Evolutionary conservation across 2,329 filamentous ascomycete species (phyloP).

Genomic region (Camptophora hylomeconis): DNA sequence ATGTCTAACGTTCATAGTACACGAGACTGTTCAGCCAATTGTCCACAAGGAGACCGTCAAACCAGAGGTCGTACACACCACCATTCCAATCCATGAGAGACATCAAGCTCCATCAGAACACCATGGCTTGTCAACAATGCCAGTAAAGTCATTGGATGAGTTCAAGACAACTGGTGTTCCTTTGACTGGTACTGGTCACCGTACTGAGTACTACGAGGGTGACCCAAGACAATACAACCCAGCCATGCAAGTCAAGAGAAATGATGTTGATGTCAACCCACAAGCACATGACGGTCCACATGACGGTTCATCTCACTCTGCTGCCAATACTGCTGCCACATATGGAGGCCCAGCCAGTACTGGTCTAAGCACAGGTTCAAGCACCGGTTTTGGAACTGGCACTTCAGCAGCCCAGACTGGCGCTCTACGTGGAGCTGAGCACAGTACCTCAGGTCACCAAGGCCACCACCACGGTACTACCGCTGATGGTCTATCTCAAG

Average conservation of each 20-base stretch:
- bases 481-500: too few species aligned
- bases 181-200: slow-evolving; percentile 28
- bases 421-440: too few species aligned
- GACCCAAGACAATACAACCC: slow-evolving; percentile 19
- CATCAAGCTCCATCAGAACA: slow-evolving; percentile 55
- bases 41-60: slow-evolving; percentile 53
- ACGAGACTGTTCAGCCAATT: slow-evolving; percentile 56
- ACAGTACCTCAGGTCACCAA: too few species aligned
- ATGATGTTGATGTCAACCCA: slow-evolving; percentile 1
- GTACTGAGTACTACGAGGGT: slow-evolving; percentile 36
- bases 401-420: too few species aligned
- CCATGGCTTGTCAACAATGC: slow-evolving; percentile 50
- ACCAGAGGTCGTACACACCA: slow-evolving; percentile 49
- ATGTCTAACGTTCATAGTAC: slow-evolving; percentile 27
- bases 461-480: too few species aligned
- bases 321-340: too few species aligned
- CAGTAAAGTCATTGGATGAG: slow-evolving; percentile 49
- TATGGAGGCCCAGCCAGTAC: too few species aligned
- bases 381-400: too few species aligned
- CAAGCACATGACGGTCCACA: slow-evolving; percentile 1
- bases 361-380: too few species aligned
- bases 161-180: slow-evolving; percentile 44
- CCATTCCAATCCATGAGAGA: slow-evolving; percentile 56
- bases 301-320: too few species aligned
- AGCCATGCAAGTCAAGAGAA: background rate